A percentile compares a stretch with the other conserved stretches of the same genome.
Conservation (phyloP, 2,329 filamentous ascomycete genomes). For the Calonectria ilicicola region DNA sequence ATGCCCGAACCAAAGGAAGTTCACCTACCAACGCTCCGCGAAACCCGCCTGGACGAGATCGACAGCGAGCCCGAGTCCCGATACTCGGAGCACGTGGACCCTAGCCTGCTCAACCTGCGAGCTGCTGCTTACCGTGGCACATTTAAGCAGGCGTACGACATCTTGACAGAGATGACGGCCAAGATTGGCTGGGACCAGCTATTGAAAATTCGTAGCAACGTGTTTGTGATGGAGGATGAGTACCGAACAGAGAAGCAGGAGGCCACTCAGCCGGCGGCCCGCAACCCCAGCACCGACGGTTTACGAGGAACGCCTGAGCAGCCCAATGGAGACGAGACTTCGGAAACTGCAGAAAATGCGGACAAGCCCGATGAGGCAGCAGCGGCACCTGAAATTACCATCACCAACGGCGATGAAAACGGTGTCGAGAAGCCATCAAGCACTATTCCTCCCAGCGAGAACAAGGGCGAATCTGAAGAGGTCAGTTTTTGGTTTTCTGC, state of each 20-base stretch:
- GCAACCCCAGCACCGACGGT: constrained; percentile 84
- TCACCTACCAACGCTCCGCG: constrained; percentile 85
- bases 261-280: constrained; percentile 60
- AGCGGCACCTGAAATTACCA: constrained; percentile 11
- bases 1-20: constrained; percentile 95
- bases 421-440: constrained; percentile 82
- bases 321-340: constrained; percentile 60
- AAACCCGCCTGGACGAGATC: constrained; percentile 94
- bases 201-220: constrained; percentile 92
- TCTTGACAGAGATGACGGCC: constrained; percentile 94
- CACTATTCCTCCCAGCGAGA: constrained; percentile 80
- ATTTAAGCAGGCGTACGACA: constrained; percentile 92
- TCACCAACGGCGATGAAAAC: constrained; percentile 53
- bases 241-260: constrained; percentile 90
- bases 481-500: no score
- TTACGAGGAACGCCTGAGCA: constrained; percentile 77
- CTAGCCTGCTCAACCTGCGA: constrained; percentile 85
- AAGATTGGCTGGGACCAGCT: constrained; percentile 99
- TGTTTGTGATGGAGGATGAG: constrained; percentile 99
- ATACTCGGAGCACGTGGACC: constrained; percentile 87
- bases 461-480: constrained; percentile 80
- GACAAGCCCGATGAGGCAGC: constrained; percentile 47
- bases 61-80: constrained; percentile 89
- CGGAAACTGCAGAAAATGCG: constrained; percentile 48
- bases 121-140: constrained; percentile 94